These are phyloP conservation scores for Calonectria pauciramosa DNA, from an alignment of 2,329 filamentous ascomycete species.

Conservation along the genomic window DNA sequence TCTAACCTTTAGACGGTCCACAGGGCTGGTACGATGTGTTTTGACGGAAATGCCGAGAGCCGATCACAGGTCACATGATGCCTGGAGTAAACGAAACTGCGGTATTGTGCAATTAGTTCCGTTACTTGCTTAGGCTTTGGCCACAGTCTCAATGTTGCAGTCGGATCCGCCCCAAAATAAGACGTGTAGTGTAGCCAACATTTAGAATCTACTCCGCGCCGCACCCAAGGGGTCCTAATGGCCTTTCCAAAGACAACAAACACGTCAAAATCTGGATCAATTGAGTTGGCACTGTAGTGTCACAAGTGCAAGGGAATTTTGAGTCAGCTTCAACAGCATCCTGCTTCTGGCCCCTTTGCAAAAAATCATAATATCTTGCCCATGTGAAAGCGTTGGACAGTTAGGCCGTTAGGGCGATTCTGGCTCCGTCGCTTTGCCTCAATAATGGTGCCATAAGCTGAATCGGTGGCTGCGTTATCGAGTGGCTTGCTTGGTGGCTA, in stretches of 20 bases:
- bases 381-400: neutral
- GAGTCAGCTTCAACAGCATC: neutral
- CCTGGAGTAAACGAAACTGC: neutral
- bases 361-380: no score
- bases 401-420: neutral
- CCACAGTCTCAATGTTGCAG: neutral
- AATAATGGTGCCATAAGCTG: neutral
- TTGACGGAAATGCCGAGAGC: neutral
- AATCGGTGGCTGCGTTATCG: neutral
- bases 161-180: neutral
- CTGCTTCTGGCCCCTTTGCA: neutral
- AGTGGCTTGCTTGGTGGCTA: neutral
- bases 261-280: neutral
- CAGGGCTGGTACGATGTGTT: neutral
- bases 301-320: neutral
- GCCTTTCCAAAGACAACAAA: neutral
- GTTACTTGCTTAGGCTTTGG: neutral
- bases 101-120: neutral
- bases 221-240: neutral
- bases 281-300: neutral
- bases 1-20: neutral
- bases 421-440: no score
- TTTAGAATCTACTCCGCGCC: no score
- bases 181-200: no score
- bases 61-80: neutral